A percentile compares a stretch with the other conserved stretches of the same genome.
Conservation (phyloP, 768 basidiomycete genomes). For the Tulasnella sp. region DNA sequence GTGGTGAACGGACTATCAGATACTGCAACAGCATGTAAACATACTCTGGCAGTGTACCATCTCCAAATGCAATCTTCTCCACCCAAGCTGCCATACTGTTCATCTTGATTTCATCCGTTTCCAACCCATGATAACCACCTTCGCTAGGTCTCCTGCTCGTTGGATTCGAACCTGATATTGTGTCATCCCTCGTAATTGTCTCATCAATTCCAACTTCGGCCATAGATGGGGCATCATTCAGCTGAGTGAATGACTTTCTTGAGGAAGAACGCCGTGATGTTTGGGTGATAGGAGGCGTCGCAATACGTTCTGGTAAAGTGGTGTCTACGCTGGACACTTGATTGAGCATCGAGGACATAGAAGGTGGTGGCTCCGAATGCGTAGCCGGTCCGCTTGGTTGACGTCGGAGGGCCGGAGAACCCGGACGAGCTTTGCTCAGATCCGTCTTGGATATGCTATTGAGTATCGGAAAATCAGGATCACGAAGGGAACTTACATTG, state of each 20-base stretch:
- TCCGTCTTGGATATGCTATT: not conserved
- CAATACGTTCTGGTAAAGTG: conserved; percentile 1
- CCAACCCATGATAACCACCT: not conserved
- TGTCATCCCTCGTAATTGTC: not conserved
- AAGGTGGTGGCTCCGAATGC: not conserved
- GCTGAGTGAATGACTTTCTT: conserved; percentile 3
- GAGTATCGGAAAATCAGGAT: not conserved
- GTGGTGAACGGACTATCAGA: no score
- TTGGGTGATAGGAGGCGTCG: not conserved
- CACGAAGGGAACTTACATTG: not conserved
- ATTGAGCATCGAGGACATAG: not conserved
- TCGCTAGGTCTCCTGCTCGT: no score
- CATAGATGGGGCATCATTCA: conserved; percentile 6
- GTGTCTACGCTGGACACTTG: not conserved
- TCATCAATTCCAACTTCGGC: conserved; percentile 3
- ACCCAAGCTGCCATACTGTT: no score
- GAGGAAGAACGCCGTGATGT: not conserved
- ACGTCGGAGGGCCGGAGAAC: no score
- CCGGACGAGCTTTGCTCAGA: not conserved
- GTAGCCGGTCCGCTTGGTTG: no score
- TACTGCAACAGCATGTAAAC: no score
- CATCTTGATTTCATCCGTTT: not conserved
- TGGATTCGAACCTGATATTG: no score
- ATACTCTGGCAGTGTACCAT: no score
- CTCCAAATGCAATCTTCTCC: no score